A percentile compares a stretch with the other conserved stretches of the same genome.
Conservation (phyloP, 2,329 filamentous ascomycete species). For the Capronia epimyces region DNA sequence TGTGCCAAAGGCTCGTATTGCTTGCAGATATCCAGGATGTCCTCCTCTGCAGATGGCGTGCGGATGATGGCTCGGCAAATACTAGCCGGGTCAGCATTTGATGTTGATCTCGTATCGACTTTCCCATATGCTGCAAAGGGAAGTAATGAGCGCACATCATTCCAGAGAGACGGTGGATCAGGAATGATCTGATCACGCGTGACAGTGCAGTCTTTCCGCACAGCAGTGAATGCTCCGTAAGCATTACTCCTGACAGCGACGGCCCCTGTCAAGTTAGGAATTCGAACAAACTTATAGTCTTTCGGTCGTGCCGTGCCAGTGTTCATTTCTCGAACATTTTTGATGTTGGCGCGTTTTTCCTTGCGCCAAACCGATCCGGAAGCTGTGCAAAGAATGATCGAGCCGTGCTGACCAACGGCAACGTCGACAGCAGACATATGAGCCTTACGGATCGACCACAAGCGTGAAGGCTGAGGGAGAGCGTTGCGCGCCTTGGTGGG, state of each 20-base stretch:
- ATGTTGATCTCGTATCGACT: conserved; percentile 41
- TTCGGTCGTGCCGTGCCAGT: conserved; percentile 61
- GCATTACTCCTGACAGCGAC: conserved; percentile 78
- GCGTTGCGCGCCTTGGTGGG: conserved; percentile 83
- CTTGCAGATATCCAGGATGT: conserved; percentile 33
- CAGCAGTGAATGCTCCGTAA: conserved; percentile 82
- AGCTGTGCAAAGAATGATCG: conserved; percentile 86
- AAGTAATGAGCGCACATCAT: conserved; percentile 65
- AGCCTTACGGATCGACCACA: conserved; percentile 85
- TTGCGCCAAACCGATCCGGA: conserved; percentile 91
- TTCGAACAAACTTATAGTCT: conserved; percentile 90
- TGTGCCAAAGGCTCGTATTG: conserved; percentile 26
- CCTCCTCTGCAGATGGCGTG: conserved; percentile 43
- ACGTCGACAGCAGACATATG: conserved; percentile 80
- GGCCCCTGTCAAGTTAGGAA: conserved; percentile 81
- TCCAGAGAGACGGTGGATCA: conserved; percentile 63
- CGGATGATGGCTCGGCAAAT: conserved; percentile 41
- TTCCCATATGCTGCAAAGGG: conserved; percentile 58
- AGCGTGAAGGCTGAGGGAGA: conserved; percentile 68
- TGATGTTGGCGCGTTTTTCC: conserved; percentile 73
- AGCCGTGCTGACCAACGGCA: conserved; percentile 83
- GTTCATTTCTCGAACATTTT: conserved; percentile 41
- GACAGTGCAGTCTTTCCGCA: conserved; percentile 77
- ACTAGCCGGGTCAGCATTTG: conserved; percentile 21
- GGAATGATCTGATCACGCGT: conserved; percentile 67